Evolutionary conservation across 2,329 filamentous ascomycete species (phyloP).

Genomic region (Pseudogymnoascus sp.): DNA sequence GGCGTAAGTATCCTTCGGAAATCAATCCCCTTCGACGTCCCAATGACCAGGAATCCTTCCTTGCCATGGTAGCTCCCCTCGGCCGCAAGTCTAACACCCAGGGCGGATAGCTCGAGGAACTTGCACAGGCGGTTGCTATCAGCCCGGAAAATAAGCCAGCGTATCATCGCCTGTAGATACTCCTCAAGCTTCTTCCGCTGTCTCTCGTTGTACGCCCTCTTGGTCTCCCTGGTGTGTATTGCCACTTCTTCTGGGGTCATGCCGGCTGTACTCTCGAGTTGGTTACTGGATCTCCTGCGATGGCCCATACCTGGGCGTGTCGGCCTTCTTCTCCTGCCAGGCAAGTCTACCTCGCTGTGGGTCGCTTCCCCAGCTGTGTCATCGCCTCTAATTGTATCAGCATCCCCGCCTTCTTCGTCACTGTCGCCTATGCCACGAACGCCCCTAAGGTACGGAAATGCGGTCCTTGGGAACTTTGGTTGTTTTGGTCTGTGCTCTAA

Average conservation of each 20-base stretch:
- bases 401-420: constrained; percentile 57
- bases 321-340: not conserved
- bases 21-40: constrained; percentile 81
- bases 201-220: constrained; percentile 58
- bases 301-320: constrained; percentile 36
- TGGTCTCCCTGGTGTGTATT: constrained; percentile 17
- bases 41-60: constrained; percentile 87
- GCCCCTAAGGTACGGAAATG: constrained; percentile 80
- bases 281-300: constrained; percentile 44
- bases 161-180: constrained; percentile 88
- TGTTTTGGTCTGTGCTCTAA: constrained; percentile 64
- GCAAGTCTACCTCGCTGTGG: constrained; percentile 58
- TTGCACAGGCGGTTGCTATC: constrained; percentile 95
- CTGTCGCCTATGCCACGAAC: constrained; percentile 70
- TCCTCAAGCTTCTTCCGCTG: constrained; percentile 80
- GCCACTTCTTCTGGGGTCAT: constrained; percentile 17
- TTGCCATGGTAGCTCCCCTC: constrained; percentile 98
- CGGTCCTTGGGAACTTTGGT: constrained; percentile 79
- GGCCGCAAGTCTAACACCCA: constrained; percentile 85
- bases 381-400: constrained; percentile 27
- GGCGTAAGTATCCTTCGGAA: constrained; percentile 74
- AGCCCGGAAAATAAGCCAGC: constrained; percentile 91
- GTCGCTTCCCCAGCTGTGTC: constrained; percentile 53
- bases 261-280: constrained; percentile 25
- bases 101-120: constrained; percentile 86